These are phyloP conservation scores for Huntiella bhutanensis DNA, from an alignment of 2,329 filamentous ascomycete species.

Conservation along the genomic window DNA sequence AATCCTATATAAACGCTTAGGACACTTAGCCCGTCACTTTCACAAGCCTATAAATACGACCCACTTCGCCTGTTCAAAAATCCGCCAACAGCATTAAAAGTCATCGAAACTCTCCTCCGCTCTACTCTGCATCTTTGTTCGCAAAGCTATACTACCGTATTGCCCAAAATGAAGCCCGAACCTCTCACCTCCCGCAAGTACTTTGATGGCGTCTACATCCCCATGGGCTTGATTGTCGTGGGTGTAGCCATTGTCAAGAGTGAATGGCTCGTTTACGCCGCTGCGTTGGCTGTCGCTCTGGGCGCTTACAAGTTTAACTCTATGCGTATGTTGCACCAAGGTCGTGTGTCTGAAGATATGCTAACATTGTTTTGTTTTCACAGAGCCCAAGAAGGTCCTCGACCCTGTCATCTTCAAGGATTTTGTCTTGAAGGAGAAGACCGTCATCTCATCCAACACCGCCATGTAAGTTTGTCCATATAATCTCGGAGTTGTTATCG, in stretches of 20 bases:
- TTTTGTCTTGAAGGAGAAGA: slow-evolving; percentile 89
- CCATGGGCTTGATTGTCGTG: slow-evolving; percentile 57
- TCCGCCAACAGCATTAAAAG: too few species aligned
- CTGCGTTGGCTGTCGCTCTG: slow-evolving; percentile 44
- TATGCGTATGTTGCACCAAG: slow-evolving; percentile 37
- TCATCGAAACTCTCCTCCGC: too few species aligned
- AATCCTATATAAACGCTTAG: too few species aligned
- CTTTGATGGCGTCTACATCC: slow-evolving; percentile 66
- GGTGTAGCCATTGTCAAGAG: slow-evolving; percentile 61
- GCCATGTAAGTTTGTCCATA: slow-evolving; percentile 48
- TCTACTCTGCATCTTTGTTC: too few species aligned
- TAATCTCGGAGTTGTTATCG: neutral
- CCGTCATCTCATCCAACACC: slow-evolving; percentile 89
- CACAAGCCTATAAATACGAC: too few species aligned
- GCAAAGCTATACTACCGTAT: neutral
- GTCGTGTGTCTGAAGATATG: neutral
- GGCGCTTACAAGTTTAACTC: slow-evolving; percentile 53
- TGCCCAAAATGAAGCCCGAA: slow-evolving; percentile 17
- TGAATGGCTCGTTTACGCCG: slow-evolving; percentile 56
- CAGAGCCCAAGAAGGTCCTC: slow-evolving; percentile 64
- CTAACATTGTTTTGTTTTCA: slow-evolving; percentile 3
- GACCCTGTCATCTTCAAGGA: slow-evolving; percentile 79
- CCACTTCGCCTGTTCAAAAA: too few species aligned
- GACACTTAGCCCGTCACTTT: too few species aligned
- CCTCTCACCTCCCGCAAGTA: slow-evolving; percentile 40